Evolutionary conservation across 2,329 filamentous ascomycete genomes (phyloP).

Genomic region (Microdochium nivale): DNA sequence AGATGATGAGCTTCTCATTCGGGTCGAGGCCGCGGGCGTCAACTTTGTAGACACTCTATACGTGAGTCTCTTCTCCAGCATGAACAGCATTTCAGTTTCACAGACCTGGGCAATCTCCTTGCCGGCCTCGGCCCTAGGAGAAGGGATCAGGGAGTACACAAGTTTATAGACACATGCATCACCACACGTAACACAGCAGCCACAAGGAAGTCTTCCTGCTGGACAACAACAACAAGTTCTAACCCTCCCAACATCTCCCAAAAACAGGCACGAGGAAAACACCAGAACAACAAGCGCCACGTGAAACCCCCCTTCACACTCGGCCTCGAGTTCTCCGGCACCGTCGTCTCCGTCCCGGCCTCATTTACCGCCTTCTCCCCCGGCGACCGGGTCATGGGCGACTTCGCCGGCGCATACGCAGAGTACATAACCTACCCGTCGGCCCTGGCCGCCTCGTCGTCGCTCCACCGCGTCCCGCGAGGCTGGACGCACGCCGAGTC

Average conservation of each 20-base stretch:
- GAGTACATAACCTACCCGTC: conserved; percentile 35
- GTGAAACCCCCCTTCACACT: conserved; percentile 48
- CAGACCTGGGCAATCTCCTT: too few relatives aligned
- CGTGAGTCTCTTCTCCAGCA: conserved; percentile 16
- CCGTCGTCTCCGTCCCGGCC: conserved; percentile 30
- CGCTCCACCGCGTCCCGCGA: conserved; percentile 33
- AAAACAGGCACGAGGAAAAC: conserved; percentile 42
- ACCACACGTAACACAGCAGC: too few relatives aligned
- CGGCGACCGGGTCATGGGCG: conserved; percentile 47
- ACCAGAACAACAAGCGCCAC: conserved; percentile 51
- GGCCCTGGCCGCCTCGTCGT: conserved; percentile 10
- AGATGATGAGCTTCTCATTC: conserved; percentile 30
- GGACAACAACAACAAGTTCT: background rate
- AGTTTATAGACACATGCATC: too few relatives aligned
- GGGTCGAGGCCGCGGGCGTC: conserved; percentile 44
- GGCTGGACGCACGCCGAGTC: conserved; percentile 36
- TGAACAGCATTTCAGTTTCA: too few relatives aligned
- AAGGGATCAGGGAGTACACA: too few relatives aligned
- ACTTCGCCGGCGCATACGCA: conserved; percentile 40
- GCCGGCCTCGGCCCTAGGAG: too few relatives aligned
- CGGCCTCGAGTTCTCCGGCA: conserved; percentile 53
- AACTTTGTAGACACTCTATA: conserved; percentile 56
- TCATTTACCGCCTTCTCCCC: conserved; percentile 21
- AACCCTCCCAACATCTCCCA: too few relatives aligned
- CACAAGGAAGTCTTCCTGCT: background rate